Evolutionary conservation across 2,329 filamentous ascomycete genomes (phyloP), one percentile per base, ranked within the genome.

Genomic region (Clarireedia homoeocarpa): DNA sequence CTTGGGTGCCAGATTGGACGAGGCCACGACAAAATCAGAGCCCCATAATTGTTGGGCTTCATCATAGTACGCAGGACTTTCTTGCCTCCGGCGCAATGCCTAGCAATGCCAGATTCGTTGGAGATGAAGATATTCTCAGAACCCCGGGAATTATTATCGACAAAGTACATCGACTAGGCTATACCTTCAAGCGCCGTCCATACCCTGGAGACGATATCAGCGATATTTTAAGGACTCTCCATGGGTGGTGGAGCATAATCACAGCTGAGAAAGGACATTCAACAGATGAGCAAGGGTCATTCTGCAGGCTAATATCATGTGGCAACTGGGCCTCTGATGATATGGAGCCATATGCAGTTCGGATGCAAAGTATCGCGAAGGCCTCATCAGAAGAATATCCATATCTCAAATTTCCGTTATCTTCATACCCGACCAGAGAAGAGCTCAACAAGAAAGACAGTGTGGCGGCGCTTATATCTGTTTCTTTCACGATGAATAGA

Each of bases 1-100:
- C 56, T 4, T 68, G 64, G 64, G 63, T 56, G 15, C 61, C 63
- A 2, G 61, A 67, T 36, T 66, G 66, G 65, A 63, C 60, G 3
- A 59, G 65, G 4, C 61, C 60, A 10, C 54, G 49, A 0, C 6
- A 34, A 4, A 58, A 39, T 6, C 23, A 44, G 5, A 59, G 60
- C 1, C 42, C 59, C 2, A 57, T 57, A 23, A 45, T 60, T 17
- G 49, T 66, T 5, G 63, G 63, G 1, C 56, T 65, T 2, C 61
- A 67, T 44, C 63, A 65, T 50, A 58, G 52, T 12, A 34, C 58
- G n/a, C 61, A 63, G 0, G 30, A 56, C 3, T 67, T 63, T 48
- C 17, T 36, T 4, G 65, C 65, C 10, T 61, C 65, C 1, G 62
- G 60, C 14, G 48, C 57, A 12, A 62, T 44, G 30, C 14, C 50